phyloP scores from a whole-genome alignment of 306 rosid species.

The Prinsepia uniflora region DNA sequence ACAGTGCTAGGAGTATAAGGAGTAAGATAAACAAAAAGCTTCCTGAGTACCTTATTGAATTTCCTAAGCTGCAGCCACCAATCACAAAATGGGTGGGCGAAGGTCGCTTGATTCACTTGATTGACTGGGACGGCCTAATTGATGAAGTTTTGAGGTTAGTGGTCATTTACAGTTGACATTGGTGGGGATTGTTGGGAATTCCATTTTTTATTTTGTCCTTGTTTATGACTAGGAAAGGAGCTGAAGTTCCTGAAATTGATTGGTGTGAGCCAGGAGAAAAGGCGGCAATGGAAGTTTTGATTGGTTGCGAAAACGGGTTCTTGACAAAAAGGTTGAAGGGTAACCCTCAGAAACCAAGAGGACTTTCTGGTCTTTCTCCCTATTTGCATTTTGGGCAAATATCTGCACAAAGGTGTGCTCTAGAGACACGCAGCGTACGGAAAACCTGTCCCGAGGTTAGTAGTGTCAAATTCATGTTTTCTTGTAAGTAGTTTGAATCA shows the following conservation, averaged over 20 bases:
- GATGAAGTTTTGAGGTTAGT: slow-evolving; percentile 68
- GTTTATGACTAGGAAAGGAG: slow-evolving; percentile 51
- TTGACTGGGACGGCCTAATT: slow-evolving; percentile 68
- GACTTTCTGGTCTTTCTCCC: slow-evolving; percentile 85
- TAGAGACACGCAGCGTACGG: slow-evolving; percentile 63
- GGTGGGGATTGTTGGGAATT: neutral
- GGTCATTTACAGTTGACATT: neutral
- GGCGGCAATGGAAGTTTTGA: slow-evolving; percentile 76
- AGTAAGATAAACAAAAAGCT: slow-evolving; percentile 74
- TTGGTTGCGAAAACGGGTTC: slow-evolving; percentile 78
- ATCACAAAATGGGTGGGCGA: slow-evolving; percentile 49
- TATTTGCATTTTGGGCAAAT: slow-evolving; percentile 92
- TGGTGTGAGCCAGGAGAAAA: slow-evolving; percentile 89
- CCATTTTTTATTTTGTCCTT: slow-evolving; percentile 21
- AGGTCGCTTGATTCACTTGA: slow-evolving; percentile 14
- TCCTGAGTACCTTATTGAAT: slow-evolving; percentile 69
- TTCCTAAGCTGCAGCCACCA: slow-evolving; percentile 53
- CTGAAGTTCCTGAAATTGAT: slow-evolving; percentile 83
- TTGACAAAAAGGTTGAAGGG: slow-evolving; percentile 77
- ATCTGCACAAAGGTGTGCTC: slow-evolving; percentile 88
- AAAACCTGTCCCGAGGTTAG: slow-evolving; percentile 61
- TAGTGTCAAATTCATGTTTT: slow-evolving; percentile 5
- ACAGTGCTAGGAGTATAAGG: slow-evolving; percentile 80
- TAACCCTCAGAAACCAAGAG: slow-evolving; percentile 68
- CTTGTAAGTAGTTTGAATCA: neutral